Conservation (phyloP, 1,284 basidiomycete species). For the Kwoniella shivajii region DNA sequence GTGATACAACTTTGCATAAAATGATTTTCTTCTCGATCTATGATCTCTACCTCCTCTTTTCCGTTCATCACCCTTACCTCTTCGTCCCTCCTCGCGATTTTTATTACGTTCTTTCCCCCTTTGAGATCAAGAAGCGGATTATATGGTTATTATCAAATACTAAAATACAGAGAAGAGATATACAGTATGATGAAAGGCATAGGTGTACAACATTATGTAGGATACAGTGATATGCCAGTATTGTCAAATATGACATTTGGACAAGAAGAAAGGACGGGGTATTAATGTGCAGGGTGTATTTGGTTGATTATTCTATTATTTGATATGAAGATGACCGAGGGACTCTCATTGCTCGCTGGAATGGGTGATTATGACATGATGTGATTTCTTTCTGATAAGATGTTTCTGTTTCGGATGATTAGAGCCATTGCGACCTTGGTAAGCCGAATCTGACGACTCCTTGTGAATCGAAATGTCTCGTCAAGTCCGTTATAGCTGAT, state of each 20-base stretch:
- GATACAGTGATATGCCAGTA: background rate
- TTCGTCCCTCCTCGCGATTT: too few relatives aligned
- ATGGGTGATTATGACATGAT: background rate
- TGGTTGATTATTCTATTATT: too few relatives aligned
- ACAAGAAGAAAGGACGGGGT: too few relatives aligned
- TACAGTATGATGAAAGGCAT: too few relatives aligned
- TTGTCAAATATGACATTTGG: too few relatives aligned
- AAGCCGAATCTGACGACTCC: conserved; percentile 39
- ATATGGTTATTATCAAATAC: background rate
- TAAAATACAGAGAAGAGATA: background rate
- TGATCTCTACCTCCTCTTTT: too few relatives aligned
- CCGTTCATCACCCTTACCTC: too few relatives aligned
- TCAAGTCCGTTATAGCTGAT: conserved; percentile 42
- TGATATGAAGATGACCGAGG: background rate
- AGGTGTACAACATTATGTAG: background rate
- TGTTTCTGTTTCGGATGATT: background rate
- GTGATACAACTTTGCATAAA: too few relatives aligned
- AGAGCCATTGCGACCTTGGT: conserved; percentile 36
- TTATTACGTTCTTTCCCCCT: too few relatives aligned
- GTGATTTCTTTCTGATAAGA: background rate
- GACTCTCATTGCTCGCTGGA: background rate
- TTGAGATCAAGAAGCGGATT: too few relatives aligned
- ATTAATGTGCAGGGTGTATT: conserved; percentile 3
- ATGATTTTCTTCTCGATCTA: too few relatives aligned
- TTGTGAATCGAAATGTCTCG: conserved; percentile 45